Evolutionary conservation across 1,284 basidiomycete genomes (phyloP), one percentile per base, ranked within the genome.

Genomic region (Puccinia triticina): DNA sequence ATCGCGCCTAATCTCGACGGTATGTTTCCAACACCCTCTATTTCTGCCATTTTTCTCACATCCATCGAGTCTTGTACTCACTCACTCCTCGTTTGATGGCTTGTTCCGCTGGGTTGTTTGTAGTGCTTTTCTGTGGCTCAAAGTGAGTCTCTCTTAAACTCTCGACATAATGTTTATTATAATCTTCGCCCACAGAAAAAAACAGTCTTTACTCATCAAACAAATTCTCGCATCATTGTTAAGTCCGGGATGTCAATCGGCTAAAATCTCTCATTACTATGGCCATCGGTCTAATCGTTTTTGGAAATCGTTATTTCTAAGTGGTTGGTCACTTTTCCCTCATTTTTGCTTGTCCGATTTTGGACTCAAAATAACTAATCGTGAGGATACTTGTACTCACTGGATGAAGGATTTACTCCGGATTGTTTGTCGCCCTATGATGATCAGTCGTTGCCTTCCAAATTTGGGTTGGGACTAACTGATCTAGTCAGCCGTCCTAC

Each of bases 221-320:
- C 4, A 23, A 7, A 67, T 34, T 34, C n/a, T 40, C 21, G 11
- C 43, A 14, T 40, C 4, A 7, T 10, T 21, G 18, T 16, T 10
- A 50, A 73, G 71, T 73, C 71, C 71, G 2, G 71, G 71, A 48
- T 73, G 71, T 53, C 71, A 55, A 46, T 73, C 71, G 23, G 71
- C 71, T 23, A 50, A 34, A 23, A 55, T 73, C 21, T 53, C 71
- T 2, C 71, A 73, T 55, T 73, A 73, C n/a, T 73, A 73, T 53
- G 71, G 26, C 2, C 71, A 73, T 73, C 71, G 43, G 32, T 48
- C 71, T 7, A 73, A 73, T 16, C 71, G 3, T 29, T 73, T 73
- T 32, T 73, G 71, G 71, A 73, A 73, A 55, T 48, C 5, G 8
- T 55, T 73, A 23, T 50, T 48, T 29, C 48, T 53, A 16, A 73